Conservation (phyloP, 331 rosid species). For the Acacia concinna region DNA sequence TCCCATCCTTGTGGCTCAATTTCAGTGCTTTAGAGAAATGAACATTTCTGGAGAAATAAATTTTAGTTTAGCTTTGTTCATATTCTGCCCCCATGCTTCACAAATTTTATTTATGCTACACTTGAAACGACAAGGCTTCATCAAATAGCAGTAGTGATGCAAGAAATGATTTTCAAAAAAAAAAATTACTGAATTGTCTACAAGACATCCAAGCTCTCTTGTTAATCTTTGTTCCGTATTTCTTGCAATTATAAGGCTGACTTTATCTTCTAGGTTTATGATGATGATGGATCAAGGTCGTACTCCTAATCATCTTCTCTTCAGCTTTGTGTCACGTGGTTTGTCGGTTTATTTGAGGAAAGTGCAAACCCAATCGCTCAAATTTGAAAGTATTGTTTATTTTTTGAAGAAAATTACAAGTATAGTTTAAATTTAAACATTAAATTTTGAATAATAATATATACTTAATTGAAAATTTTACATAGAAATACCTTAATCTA, state of each 20-base stretch:
- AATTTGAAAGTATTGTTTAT: background rate
- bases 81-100: too few relatives aligned
- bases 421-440: background rate
- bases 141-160: too few relatives aligned
- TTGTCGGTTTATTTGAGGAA: slow-evolving; percentile 63
- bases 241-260: slow-evolving; percentile 42
- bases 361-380: slow-evolving; percentile 35
- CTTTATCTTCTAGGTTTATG: slow-evolving; percentile 39
- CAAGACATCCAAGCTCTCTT: slow-evolving; percentile 27
- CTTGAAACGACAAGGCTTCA: too few relatives aligned
- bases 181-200: slow-evolving; percentile 11
- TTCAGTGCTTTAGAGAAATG: too few relatives aligned
- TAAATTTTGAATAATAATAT: background rate
- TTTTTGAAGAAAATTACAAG: background rate
- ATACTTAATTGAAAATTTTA: too few relatives aligned
- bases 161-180: too few relatives aligned
- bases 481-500: too few relatives aligned
- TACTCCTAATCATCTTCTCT: slow-evolving; percentile 37
- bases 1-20: too few relatives aligned
- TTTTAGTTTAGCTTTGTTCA: too few relatives aligned
- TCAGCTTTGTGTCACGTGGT: slow-evolving; percentile 57
- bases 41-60: too few relatives aligned
- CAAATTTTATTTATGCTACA: too few relatives aligned
- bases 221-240: background rate
- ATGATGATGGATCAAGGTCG: slow-evolving; percentile 40